These are phyloP conservation scores for Chytridium lagenaria DNA, from an alignment of 371 early-diverging fungal species.

Conservation along the genomic window DNA sequence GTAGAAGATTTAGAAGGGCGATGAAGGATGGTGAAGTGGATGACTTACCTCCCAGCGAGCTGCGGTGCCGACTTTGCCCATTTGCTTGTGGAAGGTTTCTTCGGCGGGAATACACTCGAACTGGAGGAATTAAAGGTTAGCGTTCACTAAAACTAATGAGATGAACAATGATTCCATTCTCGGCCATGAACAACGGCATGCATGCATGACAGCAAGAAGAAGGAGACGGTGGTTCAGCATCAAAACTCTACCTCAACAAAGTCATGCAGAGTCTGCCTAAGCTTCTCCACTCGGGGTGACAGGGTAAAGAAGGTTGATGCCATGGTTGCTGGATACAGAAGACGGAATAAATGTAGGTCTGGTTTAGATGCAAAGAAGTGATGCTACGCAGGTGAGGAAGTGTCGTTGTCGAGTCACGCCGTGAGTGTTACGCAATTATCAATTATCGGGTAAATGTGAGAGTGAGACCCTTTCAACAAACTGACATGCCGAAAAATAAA, in stretches of 20 bases:
- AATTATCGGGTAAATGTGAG: no score
- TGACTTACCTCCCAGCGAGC: slow-evolving; percentile 78
- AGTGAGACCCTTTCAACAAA: no score
- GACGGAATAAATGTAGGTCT: no score
- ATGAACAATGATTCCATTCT: neutral
- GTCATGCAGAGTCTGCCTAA: slow-evolving; percentile 70
- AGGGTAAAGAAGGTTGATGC: slow-evolving; percentile 40
- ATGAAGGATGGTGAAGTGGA: neutral
- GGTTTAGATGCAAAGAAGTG: no score
- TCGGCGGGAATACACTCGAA: slow-evolving; percentile 96
- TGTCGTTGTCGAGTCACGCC: no score
- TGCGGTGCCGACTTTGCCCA: slow-evolving; percentile 68
- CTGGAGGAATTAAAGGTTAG: slow-evolving; percentile 49
- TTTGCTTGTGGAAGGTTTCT: slow-evolving; percentile 69
- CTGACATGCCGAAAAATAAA: no score
- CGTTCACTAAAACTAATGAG: slow-evolving; percentile 7
- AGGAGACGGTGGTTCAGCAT: neutral
- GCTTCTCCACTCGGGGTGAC: slow-evolving; percentile 71
- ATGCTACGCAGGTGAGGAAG: no score
- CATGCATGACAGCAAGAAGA: neutral
- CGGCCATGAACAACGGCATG: neutral
- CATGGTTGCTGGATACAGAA: slow-evolving; percentile 1
- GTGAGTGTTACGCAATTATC: no score
- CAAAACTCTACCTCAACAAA: slow-evolving; percentile 73
- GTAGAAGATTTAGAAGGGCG: neutral